These are phyloP conservation scores for Globisporangium carolinianum DNA, from an alignment of 352 stramenopile species.

Conservation along the genomic window DNA sequence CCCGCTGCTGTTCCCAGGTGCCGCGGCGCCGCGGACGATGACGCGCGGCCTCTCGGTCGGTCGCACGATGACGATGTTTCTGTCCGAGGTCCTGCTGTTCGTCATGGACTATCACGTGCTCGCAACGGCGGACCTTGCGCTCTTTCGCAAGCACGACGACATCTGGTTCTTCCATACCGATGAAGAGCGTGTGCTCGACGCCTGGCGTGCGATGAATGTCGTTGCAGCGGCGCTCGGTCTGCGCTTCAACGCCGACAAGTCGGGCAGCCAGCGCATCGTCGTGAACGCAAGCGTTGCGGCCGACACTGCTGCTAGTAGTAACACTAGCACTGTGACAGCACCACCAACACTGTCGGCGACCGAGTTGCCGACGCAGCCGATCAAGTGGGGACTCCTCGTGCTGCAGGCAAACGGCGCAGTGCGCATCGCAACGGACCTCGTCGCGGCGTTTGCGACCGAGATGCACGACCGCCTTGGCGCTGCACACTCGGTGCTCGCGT, in stretches of 20 bases:
- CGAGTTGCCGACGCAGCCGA: conserved; percentile 23
- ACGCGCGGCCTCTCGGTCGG: conserved; percentile 28
- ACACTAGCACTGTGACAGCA: neutral
- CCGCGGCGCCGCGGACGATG: conserved; percentile 21
- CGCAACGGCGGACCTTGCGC: conserved; percentile 3
- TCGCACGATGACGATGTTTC: conserved; percentile 30
- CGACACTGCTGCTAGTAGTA: neutral
- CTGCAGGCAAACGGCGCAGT: conserved; percentile 32
- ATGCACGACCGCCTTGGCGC: conserved; percentile 27
- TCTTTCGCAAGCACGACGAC: conserved; percentile 43
- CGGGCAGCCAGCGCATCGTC: conserved; percentile 23
- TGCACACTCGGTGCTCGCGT: conserved; percentile 24
- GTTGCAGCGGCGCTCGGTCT: conserved; percentile 18
- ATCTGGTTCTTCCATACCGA: conserved; percentile 40
- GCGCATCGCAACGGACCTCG: conserved; percentile 23
- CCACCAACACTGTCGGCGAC: conserved; percentile 15
- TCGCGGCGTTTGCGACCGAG: conserved; percentile 30
- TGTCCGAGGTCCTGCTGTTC: conserved; percentile 37
- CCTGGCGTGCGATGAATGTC: conserved; percentile 31
- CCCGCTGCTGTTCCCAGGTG: conserved; percentile 29
- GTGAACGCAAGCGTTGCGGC: neutral
- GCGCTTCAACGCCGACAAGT: conserved; percentile 36
- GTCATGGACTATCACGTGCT: conserved; percentile 40
- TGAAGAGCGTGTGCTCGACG: conserved; percentile 19
- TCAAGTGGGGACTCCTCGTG: conserved; percentile 39